These are phyloP conservation scores for Starmerella kuoi DNA, from an alignment of 805 yeast species.

Conservation along the genomic window DNA sequence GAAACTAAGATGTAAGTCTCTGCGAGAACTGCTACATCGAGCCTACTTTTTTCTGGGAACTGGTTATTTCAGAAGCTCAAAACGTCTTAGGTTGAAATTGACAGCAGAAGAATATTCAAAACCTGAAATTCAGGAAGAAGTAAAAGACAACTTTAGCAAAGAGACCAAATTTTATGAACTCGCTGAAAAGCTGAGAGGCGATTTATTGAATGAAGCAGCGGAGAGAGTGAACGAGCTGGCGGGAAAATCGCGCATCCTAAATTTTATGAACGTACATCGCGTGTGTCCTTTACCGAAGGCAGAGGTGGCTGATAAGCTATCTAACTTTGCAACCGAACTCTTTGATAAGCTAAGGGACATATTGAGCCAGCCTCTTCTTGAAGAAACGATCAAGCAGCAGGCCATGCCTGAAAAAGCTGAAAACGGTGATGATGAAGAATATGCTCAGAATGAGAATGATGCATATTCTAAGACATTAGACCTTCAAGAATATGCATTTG, in stretches of 20 bases:
- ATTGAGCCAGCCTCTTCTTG: constrained; percentile 17
- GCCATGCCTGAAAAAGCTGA: constrained; percentile 25
- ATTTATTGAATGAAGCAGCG: constrained; percentile 35
- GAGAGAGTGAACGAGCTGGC: constrained; percentile 22
- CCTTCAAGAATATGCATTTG: constrained; percentile 54
- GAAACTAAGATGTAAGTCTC: constrained; percentile 6
- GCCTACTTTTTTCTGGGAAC: constrained; percentile 51
- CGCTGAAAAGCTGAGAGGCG: constrained; percentile 52
- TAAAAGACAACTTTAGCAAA: constrained; percentile 28
- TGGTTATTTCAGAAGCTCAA: constrained; percentile 28
- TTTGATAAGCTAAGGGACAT: constrained; percentile 8
- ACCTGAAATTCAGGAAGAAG: constrained; percentile 16
- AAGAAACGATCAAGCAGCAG: constrained; percentile 6
- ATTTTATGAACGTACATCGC: constrained; percentile 1
- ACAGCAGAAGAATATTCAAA: constrained; percentile 12
- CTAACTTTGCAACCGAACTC: constrained; percentile 10
- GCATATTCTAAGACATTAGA: constrained; percentile 67
- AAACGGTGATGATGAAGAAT: constrained; percentile 40
- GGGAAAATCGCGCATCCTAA: constrained; percentile 9
- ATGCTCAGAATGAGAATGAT: constrained; percentile 47
- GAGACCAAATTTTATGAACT: constrained; percentile 45
- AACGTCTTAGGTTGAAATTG: constrained; percentile 13
- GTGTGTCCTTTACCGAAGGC: constrained; percentile 9
- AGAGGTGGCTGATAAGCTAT: constrained; percentile 11
- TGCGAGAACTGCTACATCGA: constrained; percentile 42